Conservation (phyloP, 495 filamentous ascomycete species). For the Astrocystis sublimbata region DNA sequence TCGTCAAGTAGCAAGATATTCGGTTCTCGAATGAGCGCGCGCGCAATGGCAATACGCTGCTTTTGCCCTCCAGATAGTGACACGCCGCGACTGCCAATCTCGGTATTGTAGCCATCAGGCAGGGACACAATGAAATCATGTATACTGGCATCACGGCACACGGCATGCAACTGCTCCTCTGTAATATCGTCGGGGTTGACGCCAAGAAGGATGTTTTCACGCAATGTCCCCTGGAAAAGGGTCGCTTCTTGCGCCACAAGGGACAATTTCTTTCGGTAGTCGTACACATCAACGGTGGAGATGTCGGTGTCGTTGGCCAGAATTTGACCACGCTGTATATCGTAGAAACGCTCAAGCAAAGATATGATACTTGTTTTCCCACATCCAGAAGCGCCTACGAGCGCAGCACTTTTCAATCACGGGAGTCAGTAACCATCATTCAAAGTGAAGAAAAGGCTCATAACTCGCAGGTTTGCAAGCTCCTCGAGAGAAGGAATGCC, state of each 20-base stretch:
- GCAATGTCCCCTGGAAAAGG: slow-evolving; percentile 57
- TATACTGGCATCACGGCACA: slow-evolving; percentile 65
- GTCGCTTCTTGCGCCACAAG: slow-evolving; percentile 69
- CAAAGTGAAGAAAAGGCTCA: no score
- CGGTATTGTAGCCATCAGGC: slow-evolving; percentile 63
- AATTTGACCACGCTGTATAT: slow-evolving; percentile 59
- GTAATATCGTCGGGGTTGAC: slow-evolving; percentile 41
- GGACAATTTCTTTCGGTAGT: slow-evolving; percentile 59
- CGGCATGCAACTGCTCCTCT: slow-evolving; percentile 58
- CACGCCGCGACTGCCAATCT: slow-evolving; percentile 65
- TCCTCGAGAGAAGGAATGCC: no score
- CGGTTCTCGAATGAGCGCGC: slow-evolving; percentile 74
- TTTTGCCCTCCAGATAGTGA: slow-evolving; percentile 78
- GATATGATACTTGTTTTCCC: slow-evolving; percentile 76
- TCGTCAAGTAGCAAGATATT: slow-evolving; percentile 78
- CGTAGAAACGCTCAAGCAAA: slow-evolving; percentile 69
- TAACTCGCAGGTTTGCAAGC: no score
- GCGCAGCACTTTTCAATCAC: no score
- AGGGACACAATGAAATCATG: slow-evolving; percentile 66
- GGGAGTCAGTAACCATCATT: no score
- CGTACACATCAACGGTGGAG: slow-evolving; percentile 46
- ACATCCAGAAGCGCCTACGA: slow-evolving; percentile 74
- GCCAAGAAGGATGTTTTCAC: slow-evolving; percentile 63
- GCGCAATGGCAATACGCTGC: slow-evolving; percentile 77
- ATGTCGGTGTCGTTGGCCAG: slow-evolving; percentile 58